These are phyloP conservation scores for Zygosaccharomyces sapae DNA, from an alignment of 1,139 yeast genomes.

Conservation along the genomic window DNA sequence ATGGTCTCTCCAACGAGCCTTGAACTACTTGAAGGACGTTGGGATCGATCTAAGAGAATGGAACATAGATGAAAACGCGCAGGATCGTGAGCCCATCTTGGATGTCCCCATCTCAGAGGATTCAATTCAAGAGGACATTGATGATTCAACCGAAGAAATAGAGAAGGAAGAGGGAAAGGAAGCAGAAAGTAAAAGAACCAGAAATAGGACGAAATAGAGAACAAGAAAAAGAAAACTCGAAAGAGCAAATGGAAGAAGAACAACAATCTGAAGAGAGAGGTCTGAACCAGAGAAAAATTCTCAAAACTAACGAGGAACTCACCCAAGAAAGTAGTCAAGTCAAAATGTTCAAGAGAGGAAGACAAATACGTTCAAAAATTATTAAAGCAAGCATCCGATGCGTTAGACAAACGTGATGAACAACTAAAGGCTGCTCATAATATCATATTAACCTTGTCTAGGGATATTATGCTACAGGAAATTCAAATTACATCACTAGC, in stretches of 20 bases:
- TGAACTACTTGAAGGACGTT: conserved; percentile 1
- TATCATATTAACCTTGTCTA: conserved; percentile 15
- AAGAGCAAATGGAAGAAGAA: too few relatives aligned
- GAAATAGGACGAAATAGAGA: too few relatives aligned
- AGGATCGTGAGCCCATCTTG: conserved; percentile 2
- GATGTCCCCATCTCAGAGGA: not conserved
- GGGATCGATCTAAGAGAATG: conserved; percentile 3
- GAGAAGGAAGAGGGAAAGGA: not conserved
- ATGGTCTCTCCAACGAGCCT: conserved; percentile 3
- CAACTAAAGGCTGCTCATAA: conserved; percentile 12
- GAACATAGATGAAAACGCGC: conserved; percentile 1
- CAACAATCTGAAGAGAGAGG: not conserved
- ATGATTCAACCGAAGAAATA: not conserved
- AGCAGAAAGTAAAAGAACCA: not conserved
- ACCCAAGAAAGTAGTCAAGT: not conserved
- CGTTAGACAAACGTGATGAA: conserved; percentile 12
- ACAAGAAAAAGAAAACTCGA: too few relatives aligned
- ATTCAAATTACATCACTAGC: conserved; percentile 21
- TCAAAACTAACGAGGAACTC: too few relatives aligned
- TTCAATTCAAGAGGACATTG: not conserved
- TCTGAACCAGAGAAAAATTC: not conserved
- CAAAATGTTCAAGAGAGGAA: not conserved
- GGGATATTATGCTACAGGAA: conserved; percentile 20
- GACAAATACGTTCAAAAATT: conserved; percentile 6
- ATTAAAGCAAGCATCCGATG: conserved; percentile 13